Evolutionary conservation across 805 yeast genomes (phyloP).

Genomic region (Suhomyces sp.): DNA sequence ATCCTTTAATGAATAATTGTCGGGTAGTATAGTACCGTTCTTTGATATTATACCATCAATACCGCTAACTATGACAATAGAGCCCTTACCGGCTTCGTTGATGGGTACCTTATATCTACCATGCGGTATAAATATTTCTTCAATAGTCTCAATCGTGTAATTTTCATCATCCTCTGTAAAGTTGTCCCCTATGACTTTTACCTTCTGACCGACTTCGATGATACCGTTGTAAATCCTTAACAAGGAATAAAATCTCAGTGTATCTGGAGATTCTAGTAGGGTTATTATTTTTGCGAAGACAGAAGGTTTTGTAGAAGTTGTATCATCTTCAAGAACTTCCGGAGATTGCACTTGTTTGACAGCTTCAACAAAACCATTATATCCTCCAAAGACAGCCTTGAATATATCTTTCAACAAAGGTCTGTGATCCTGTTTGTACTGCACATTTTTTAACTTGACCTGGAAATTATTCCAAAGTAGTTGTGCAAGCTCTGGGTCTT

Average conservation of each 20-base stretch:
- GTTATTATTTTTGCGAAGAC: conserved; percentile 42
- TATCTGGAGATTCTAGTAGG: conserved; percentile 55
- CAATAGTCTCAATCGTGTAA: conserved; percentile 39
- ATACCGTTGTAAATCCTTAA: conserved; percentile 66
- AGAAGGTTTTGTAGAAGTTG: conserved; percentile 19
- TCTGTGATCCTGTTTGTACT: conserved; percentile 55
- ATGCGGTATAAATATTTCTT: conserved; percentile 54
- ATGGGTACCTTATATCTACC: conserved; percentile 68
- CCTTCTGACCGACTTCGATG: conserved; percentile 44
- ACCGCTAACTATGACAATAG: conserved; percentile 67
- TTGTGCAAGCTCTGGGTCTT: conserved; percentile 33
- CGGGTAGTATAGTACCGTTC: conserved; percentile 55
- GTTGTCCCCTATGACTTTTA: conserved; percentile 58
- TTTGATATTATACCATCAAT: conserved; percentile 56
- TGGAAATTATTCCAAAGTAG: conserved; percentile 52
- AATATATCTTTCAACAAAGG: conserved; percentile 57
- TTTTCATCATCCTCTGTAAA: conserved; percentile 55
- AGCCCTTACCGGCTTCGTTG: conserved; percentile 57
- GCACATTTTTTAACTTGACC: conserved; percentile 39
- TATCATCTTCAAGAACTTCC: conserved; percentile 9
- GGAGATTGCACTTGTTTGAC: conserved; percentile 32
- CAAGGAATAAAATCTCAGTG: conserved; percentile 52
- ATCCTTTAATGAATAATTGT: conserved; percentile 14
- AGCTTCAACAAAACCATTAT: conserved; percentile 54
- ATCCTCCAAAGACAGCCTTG: conserved; percentile 49